phyloP scores from a whole-genome alignment of 768 basidiomycete species.

The Suillus americanus region DNA sequence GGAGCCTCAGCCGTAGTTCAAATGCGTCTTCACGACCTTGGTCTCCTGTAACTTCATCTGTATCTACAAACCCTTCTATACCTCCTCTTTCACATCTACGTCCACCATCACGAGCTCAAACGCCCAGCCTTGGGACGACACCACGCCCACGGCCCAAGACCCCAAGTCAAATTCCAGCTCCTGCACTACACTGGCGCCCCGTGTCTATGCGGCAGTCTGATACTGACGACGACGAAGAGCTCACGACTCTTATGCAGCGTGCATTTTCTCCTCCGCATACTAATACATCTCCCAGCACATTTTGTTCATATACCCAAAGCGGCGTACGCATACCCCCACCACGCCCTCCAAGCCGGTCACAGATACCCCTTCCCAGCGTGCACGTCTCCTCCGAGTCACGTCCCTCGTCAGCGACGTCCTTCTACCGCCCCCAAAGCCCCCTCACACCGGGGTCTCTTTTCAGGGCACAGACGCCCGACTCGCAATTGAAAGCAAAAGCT shows the following conservation, averaged over 20 bases:
- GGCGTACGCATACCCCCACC: conserved; percentile 50
- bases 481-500: conserved; percentile 54
- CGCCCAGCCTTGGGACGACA: conserved; percentile 44
- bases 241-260: conserved; percentile 50
- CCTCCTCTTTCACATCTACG: conserved; percentile 34
- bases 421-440: conserved; percentile 57
- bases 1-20: conserved; percentile 72
- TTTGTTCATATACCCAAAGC: conserved; percentile 40
- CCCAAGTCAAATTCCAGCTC: conserved; percentile 76
- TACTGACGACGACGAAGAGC: conserved; percentile 42
- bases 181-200: conserved; percentile 48
- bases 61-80: conserved; percentile 51
- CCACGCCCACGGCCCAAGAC: conserved; percentile 77
- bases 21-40: conserved; percentile 79
- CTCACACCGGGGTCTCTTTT: conserved; percentile 40
- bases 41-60: conserved; percentile 73
- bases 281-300: conserved; percentile 39
- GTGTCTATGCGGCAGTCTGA: conserved; percentile 48
- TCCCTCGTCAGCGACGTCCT: conserved; percentile 71
- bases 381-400: conserved; percentile 70
- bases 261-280: conserved; percentile 62
- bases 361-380: conserved; percentile 77
- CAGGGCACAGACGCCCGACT: conserved; percentile 72
- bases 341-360: conserved; percentile 79
- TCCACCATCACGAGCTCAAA: conserved; percentile 59